Base-by-base conservation (phyloP, 129 eudicot genomes). In the Helichrysum umbraculigerum region DNA sequence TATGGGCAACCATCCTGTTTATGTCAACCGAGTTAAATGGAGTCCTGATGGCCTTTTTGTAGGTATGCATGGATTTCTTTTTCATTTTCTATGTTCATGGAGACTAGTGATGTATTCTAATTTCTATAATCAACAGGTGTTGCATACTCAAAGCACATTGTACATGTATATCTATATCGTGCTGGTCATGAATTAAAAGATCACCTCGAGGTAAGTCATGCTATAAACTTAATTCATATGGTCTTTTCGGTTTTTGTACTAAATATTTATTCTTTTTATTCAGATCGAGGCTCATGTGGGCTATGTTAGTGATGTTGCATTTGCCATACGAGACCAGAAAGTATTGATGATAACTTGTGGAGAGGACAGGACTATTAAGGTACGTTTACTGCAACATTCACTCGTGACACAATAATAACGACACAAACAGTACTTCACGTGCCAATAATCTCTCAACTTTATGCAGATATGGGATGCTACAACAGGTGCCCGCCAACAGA, bases 121-220 rank as follows among this genome's bases (percentile, higher is more conserved):
- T 30, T 75, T 57, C 6, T 82, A 51, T 19, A 2, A 44, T 60
- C 25, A 65, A 47, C 78, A 90, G 93, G 91, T 82, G 96, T 88
- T 78, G 96, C 93, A 14, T 90, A 84, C 82, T 90, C 96, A 3
- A 86, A 90, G 69, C 89, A 86, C 82, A 82, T 90, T 61, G 88
- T 88, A 66, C 96, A 90, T n/a, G 5, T 90, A 29, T 88, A 83
- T 68, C 54, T 77, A 17, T 90, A 77, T 71, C 83, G 71, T 73
- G 85, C 81, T 5, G 85, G 91, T 70, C 82, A 82, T 58, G 91
- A 84, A 35, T 51, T 88, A 75, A 82, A 79, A 59, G 68, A 82
- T 80, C 93, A 82, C 82, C 82, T 86, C n/a, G 89, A 90, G 96
- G 96, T 88, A 37, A 73, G 83, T 78, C 47, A 15, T 7, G 1